Conservation (phyloP, 352 stramenopile species). For the Ophiocytium majus region DNA sequence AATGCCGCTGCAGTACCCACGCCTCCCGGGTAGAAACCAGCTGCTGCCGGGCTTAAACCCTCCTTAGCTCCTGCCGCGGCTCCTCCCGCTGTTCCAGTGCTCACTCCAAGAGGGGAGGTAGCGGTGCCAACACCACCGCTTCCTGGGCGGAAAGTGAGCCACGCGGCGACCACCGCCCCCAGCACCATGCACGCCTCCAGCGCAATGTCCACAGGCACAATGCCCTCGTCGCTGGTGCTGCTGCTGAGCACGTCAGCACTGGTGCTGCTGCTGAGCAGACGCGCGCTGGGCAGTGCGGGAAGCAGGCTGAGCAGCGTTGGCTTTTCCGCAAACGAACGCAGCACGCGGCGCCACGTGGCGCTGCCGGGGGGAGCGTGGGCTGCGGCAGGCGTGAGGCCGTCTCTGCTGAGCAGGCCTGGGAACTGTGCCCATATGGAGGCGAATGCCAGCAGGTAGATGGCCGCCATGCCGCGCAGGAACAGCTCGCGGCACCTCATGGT, state of each 20-base stretch:
- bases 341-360: background rate
- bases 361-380: background rate
- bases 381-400: slow-evolving; percentile 58
- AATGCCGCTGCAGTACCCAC: no score
- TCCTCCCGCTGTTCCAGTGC: no score
- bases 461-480: background rate
- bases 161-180: slow-evolving; percentile 46
- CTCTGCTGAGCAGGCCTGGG: slow-evolving; percentile 71
- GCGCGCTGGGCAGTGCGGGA: slow-evolving; percentile 64
- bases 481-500: no score
- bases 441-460: slow-evolving; percentile 67
- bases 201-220: slow-evolving; percentile 56
- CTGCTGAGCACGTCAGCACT: no score
- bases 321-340: background rate
- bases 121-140: no score
- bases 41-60: no score
- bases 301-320: slow-evolving; percentile 9
- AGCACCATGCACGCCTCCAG: slow-evolving; percentile 58
- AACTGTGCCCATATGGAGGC: slow-evolving; percentile 74
- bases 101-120: no score
- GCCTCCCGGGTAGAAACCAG: no score
- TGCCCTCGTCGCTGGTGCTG: slow-evolving; percentile 60
- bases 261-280: no score
- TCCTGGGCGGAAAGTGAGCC: background rate
- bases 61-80: no score